phyloP scores from a whole-genome alignment of 2,329 filamentous ascomycete genomes.

The Malbranchea cinnamomea region DNA sequence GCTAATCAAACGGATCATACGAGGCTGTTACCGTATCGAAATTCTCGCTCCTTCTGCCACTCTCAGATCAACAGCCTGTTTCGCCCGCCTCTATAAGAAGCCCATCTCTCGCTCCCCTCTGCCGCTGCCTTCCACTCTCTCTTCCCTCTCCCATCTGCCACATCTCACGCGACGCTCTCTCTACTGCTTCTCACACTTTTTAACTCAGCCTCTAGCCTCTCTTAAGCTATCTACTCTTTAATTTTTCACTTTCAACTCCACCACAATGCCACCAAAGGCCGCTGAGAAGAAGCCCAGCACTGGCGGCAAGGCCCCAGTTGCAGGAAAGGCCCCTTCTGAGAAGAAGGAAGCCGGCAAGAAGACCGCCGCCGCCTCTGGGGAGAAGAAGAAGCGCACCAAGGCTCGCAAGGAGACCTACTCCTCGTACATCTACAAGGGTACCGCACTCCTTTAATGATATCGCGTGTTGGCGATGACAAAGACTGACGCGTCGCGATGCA shows the following conservation, averaged over 20 bases:
- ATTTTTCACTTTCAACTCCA: not conserved
- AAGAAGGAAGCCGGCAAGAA: constrained; percentile 99
- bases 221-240: constrained; percentile 17
- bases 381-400: constrained; percentile 99
- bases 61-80: constrained; percentile 30
- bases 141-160: constrained; percentile 13
- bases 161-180: constrained; percentile 12
- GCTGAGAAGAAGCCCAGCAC: constrained; percentile 94
- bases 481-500: constrained; percentile 36
- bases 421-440: constrained; percentile 99
- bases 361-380: constrained; percentile 68
- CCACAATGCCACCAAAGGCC: constrained; percentile 83
- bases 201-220: constrained; percentile 13
- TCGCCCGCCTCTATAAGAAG: constrained; percentile 32
- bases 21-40: constrained; percentile 27
- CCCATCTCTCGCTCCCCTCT: constrained; percentile 27
- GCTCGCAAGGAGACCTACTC: constrained; percentile 99
- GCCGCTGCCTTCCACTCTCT: constrained; percentile 16
- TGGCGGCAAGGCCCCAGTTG: constrained; percentile 80
- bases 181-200: constrained; percentile 4
- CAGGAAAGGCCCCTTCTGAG: constrained; percentile 65
- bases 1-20: constrained; percentile 35
- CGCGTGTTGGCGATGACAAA: too few relatives aligned
- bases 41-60: constrained; percentile 29
- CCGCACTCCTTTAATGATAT: too few relatives aligned